A percentile compares a stretch with the other conserved stretches of the same genome.
phyloP scores from a whole-genome alignment of 192 early-diverging fungal genomes.

The Phlyctochytrium planicorne region DNA sequence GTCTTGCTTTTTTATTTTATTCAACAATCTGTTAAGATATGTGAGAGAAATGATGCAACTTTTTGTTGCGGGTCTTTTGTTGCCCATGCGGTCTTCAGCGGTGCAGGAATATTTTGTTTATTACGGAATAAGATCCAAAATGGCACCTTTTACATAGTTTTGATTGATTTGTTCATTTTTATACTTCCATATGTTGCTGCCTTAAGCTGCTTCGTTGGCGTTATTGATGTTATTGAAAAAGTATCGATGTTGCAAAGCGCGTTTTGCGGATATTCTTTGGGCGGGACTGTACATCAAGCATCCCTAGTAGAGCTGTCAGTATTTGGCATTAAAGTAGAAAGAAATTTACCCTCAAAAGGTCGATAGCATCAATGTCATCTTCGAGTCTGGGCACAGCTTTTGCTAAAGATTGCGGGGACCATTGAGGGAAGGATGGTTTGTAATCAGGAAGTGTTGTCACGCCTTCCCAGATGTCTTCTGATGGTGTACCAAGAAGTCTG shows the following conservation, averaged over 20 bases:
- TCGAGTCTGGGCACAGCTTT: constrained; percentile 54
- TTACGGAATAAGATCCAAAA: no score
- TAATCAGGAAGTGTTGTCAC: constrained; percentile 76
- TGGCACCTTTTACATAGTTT: no score
- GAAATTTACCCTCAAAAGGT: constrained; percentile 58
- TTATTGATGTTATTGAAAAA: constrained; percentile 38
- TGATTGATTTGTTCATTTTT: no score
- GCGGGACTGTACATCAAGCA: constrained; percentile 77
- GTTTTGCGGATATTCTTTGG: constrained; percentile 79
- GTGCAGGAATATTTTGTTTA: no score
- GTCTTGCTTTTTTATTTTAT: no score
- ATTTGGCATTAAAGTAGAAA: neutral
- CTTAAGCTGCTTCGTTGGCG: no score
- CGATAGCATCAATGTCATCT: constrained; percentile 55
- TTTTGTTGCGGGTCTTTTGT: no score
- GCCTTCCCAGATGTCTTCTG: constrained; percentile 74
- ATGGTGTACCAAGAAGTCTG: constrained; percentile 79
- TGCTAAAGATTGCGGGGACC: constrained; percentile 54
- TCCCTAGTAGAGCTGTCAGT: constrained; percentile 40
- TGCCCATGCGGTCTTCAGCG: no score
- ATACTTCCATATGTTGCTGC: no score
- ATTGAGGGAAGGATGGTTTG: constrained; percentile 75
- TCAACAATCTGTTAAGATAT: no score
- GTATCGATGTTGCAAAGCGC: constrained; percentile 78
- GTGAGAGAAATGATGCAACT: no score